phyloP scores from a whole-genome alignment of 257 asterid species.

The Nicotiana otophora region DNA sequence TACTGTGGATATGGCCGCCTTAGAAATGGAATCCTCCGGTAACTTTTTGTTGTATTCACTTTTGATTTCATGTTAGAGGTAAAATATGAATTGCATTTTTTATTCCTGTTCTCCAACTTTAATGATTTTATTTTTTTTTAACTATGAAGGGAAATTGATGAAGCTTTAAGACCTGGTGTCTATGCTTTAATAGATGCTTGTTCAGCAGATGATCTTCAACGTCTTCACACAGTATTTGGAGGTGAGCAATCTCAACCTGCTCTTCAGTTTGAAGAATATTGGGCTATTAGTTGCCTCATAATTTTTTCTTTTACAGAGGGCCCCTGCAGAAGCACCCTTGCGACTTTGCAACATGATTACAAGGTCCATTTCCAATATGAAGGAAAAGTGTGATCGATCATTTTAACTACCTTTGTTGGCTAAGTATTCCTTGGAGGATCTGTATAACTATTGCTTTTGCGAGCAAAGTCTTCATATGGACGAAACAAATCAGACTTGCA shows the following conservation, averaged over 20 bases:
- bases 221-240: slow-evolving; percentile 79
- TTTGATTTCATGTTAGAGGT: slow-evolving; percentile 3
- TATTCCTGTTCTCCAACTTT: slow-evolving; percentile 8
- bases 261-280: background rate
- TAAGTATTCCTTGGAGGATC: background rate
- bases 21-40: slow-evolving; percentile 75
- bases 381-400: slow-evolving; percentile 69
- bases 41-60: slow-evolving; percentile 4
- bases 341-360: slow-evolving; percentile 68
- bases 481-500: background rate
- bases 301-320: slow-evolving; percentile 53
- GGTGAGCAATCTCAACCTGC: slow-evolving; percentile 37
- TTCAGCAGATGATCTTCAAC: slow-evolving; percentile 70
- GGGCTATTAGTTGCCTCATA: background rate
- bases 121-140: background rate
- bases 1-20: slow-evolving; percentile 79
- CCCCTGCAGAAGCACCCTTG: slow-evolving; percentile 81
- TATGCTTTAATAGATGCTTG: slow-evolving; percentile 79
- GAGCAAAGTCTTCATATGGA: background rate
- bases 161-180: slow-evolving; percentile 77
- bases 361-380: slow-evolving; percentile 63
- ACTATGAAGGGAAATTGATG: slow-evolving; percentile 69
- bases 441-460: background rate
- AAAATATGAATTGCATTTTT: slow-evolving; percentile 4
- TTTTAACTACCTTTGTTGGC: background rate